Evolutionary conservation across 768 basidiomycete species (phyloP), one percentile per base, ranked within the genome.

Genomic region (Sarcomyxa edulis): DNA sequence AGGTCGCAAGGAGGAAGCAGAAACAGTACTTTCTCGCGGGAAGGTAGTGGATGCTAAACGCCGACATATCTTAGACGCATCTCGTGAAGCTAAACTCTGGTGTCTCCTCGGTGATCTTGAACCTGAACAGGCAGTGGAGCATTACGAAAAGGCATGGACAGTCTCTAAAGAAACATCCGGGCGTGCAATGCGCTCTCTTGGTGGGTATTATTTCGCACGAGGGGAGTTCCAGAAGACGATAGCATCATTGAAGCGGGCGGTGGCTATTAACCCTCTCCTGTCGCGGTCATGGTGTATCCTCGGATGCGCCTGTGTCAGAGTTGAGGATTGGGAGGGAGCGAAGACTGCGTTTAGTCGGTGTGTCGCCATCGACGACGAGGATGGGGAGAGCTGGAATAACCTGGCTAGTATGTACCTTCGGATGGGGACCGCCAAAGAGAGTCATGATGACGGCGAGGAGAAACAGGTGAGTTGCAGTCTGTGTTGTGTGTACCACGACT

Each of bases 351-450:
- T 98, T 58, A 66, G 66, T 35, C 72, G 94, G 10, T 92, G 91
- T 49, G 93, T 97, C 1, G 66, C 77, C 9, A 81, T 98, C 43
- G 95, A 98, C 44, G 91, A 94, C 42, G 96, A 98, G 48, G 94
- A 99, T 52, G 91, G 79, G 3, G 95, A 98, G 70, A 95, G 92
- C 48, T 98, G 96, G 96, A 95, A 85, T 50, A 99, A 99, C 58
- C 67, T 99, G 46, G 96, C 95, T 23, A 92, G 84, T 42, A 81
- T 93, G 55, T 96, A 97, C 61, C 75, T 99, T 45, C 82, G 90
- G 32, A 72, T 95, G 59, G 84, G 79, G 8, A 69, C 69, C 46
- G 35, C 48, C 54, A 46, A 61, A 50, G 43, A 51, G 51, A 44
- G 40, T 40, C 41, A 46, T 42, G 48, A 46, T 16, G 46, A 50